phyloP scores from a whole-genome alignment of 2,329 filamentous ascomycete species.

The Chaetomium olivaceum region DNA sequence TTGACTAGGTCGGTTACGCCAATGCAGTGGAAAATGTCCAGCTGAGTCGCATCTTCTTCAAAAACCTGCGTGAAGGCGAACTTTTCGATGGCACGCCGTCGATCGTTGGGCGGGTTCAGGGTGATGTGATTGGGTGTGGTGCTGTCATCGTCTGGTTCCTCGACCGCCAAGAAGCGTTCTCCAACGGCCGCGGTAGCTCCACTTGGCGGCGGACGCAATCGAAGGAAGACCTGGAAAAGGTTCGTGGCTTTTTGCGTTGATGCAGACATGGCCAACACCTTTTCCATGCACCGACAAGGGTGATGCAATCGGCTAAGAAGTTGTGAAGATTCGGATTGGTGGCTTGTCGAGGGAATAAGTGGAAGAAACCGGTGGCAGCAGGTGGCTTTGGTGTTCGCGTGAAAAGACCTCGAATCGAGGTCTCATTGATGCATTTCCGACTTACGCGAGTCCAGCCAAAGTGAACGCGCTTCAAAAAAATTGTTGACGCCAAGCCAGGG shows the following conservation, averaged over 20 bases:
- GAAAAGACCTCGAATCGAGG: background rate
- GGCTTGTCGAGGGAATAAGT: background rate
- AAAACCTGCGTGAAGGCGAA: slow-evolving; percentile 95
- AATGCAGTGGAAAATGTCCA: slow-evolving; percentile 82
- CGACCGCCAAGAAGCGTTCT: slow-evolving; percentile 79
- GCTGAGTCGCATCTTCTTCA: slow-evolving; percentile 78
- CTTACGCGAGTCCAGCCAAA: background rate
- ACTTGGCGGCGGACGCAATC: slow-evolving; percentile 68
- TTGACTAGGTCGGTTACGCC: slow-evolving; percentile 74
- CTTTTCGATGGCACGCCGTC: slow-evolving; percentile 85
- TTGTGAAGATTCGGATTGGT: background rate
- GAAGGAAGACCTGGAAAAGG: slow-evolving; percentile 89
- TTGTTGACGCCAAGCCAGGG: slow-evolving; percentile 28
- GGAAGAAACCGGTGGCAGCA: slow-evolving; percentile 8
- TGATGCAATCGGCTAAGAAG: background rate
- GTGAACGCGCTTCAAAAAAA: slow-evolving; percentile 18
- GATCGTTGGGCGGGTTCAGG: slow-evolving; percentile 77
- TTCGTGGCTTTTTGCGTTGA: slow-evolving; percentile 43
- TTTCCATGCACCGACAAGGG: slow-evolving; percentile 17
- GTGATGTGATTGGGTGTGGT: slow-evolving; percentile 68
- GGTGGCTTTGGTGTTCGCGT: slow-evolving; percentile 5
- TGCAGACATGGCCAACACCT: slow-evolving; percentile 24
- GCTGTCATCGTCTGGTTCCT: slow-evolving; percentile 48
- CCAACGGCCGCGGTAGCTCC: slow-evolving; percentile 41
- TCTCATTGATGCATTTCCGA: background rate